Evolutionary conservation across 2,329 filamentous ascomycete species (phyloP).

Genomic region (Penicillium sp.): DNA sequence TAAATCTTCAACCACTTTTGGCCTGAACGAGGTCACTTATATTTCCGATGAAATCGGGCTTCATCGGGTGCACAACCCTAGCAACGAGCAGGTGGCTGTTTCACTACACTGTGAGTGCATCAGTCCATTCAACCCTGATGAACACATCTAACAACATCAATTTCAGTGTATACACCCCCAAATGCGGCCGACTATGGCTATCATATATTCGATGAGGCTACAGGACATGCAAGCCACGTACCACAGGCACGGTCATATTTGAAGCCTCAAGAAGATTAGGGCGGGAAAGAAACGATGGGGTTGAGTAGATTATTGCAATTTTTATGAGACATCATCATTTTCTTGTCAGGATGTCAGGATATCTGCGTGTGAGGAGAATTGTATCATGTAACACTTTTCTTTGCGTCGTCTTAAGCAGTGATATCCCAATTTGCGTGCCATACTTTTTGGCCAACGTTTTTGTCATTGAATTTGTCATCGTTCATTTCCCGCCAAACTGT

Average conservation of each 20-base stretch:
- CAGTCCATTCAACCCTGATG: neutral
- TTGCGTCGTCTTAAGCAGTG: neutral
- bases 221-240: constrained; percentile 34
- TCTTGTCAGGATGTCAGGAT: neutral
- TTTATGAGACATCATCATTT: neutral
- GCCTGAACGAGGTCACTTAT: constrained; percentile 37
- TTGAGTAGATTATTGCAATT: neutral
- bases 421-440: constrained; percentile 3
- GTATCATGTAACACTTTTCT: neutral
- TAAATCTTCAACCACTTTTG: constrained; percentile 31
- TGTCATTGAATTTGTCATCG: neutral
- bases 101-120: constrained; percentile 36
- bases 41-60: constrained; percentile 40
- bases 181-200: constrained; percentile 41
- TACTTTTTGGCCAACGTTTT: neutral
- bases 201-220: constrained; percentile 36
- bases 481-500: neutral
- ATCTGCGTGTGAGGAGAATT: neutral
- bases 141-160: neutral
- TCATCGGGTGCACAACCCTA: constrained; percentile 38
- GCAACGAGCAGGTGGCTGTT: constrained; percentile 33
- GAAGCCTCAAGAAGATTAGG: constrained; percentile 12
- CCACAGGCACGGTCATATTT: constrained; percentile 28
- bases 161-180: constrained; percentile 38
- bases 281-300: neutral